Base-by-base conservation (phyloP, 2,329 filamentous ascomycete genomes). In the Harringtonia aguacate region DNA sequence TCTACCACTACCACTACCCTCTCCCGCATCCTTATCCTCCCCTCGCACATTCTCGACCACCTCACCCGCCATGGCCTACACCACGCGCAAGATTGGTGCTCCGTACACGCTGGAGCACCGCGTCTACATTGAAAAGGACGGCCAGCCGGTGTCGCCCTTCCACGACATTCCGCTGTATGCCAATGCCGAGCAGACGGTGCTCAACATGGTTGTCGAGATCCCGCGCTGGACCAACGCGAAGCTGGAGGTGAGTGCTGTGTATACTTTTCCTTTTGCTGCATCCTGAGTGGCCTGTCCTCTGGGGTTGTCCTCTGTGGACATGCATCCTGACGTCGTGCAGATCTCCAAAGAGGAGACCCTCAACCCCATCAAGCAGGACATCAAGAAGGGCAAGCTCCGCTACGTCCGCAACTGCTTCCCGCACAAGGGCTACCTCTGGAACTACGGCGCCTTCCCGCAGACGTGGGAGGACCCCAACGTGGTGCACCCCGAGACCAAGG, bases 351-450 rank as follows among this genome's bases (percentile, higher is more conserved):
- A 97, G 63, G 92, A 98, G 70, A 77, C 85, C 61, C 83, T 97
- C 65, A 97, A 95, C 77, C 90, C 90, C 64, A 95, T 95, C 76
- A 95, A 95, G 83, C 92, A 98, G 76, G 92, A 98, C 67, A 79
- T 81, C 68, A 97, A 98, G 85, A 97, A 98, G 79, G 92, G 90
- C 79, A 97, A 95, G 80, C 88, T 97, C 60, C 86, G 92, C 62
- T 98, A 84, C 66, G 92, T 98, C 65, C 88, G 92, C 73, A 98
- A 98, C 84, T 98, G 92, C 83, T 98, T 98, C 80, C 92, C 92
- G 59, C 92, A 98, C 84, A 97, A 98, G 81, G 92, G 92, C 56
- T 98, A 98, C 72, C 86, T 98, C 59, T 98, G 92, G 92, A 98
- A 98, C 81, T 98, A 98, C 72, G 92, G 92, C 73, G 89, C 89